These are phyloP conservation scores for Phytophthora capsici DNA, from an alignment of 352 stramenopile species.

Conservation along the genomic window DNA sequence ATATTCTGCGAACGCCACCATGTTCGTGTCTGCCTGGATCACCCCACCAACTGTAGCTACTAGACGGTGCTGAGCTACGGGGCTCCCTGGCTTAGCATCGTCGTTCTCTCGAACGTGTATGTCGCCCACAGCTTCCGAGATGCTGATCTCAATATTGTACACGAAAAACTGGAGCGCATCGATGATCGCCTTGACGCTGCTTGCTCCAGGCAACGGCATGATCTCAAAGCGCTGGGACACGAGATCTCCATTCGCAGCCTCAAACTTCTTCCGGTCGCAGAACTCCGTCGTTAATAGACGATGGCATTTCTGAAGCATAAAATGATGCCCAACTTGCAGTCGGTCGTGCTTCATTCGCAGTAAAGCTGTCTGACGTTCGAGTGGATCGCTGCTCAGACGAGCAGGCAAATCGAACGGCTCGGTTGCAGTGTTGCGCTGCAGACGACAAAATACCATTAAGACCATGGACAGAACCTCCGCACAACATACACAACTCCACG, in stretches of 20 bases:
- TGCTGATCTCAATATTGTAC: constrained; percentile 56
- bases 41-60: constrained; percentile 37
- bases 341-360: constrained; percentile 36
- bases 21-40: constrained; percentile 52
- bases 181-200: constrained; percentile 42
- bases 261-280: constrained; percentile 48
- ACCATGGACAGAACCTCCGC: not conserved
- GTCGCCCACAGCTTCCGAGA: constrained; percentile 49
- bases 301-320: constrained; percentile 35
- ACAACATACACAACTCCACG: not conserved
- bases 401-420: constrained; percentile 38
- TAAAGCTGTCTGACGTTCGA: constrained; percentile 20
- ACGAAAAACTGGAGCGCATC: constrained; percentile 49
- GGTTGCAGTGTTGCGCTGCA: constrained; percentile 23
- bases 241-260: constrained; percentile 39
- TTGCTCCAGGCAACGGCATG: constrained; percentile 43
- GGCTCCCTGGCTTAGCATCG: constrained; percentile 37
- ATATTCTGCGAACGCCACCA: constrained; percentile 47
- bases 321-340: constrained; percentile 36
- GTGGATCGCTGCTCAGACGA: constrained; percentile 23
- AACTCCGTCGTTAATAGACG: constrained; percentile 39
- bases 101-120: constrained; percentile 62
- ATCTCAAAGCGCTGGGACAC: constrained; percentile 49
- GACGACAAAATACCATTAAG: constrained; percentile 1
- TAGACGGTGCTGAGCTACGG: constrained; percentile 46